A percentile compares a stretch with the other conserved stretches of the same genome.
Evolutionary conservation across 495 filamentous ascomycete genomes (phyloP).

Genomic region (Neurospora cerealis): DNA sequence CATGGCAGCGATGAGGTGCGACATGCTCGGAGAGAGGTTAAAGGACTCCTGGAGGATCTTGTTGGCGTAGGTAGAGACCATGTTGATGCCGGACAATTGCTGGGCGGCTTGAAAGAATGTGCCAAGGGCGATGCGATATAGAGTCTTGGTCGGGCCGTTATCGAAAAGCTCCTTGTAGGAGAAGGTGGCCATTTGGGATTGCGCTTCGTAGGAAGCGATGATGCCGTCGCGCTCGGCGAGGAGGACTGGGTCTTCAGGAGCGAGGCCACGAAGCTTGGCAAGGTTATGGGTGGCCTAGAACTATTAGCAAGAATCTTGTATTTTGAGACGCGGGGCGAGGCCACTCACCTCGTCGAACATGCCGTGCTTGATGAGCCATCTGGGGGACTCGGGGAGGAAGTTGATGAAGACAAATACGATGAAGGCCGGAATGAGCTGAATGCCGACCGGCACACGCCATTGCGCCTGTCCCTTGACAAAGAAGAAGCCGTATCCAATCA

Average conservation of each 20-base stretch:
- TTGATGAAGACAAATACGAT: constrained; percentile 57
- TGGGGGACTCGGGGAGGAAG: constrained; percentile 62
- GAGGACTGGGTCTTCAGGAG: constrained; percentile 2
- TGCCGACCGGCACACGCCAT: constrained; percentile 59
- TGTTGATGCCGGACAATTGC: constrained; percentile 17
- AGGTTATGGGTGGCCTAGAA: neutral
- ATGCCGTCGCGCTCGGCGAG: neutral
- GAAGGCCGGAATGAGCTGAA: constrained; percentile 62
- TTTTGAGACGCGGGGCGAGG: constrained; percentile 5
- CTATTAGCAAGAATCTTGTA: too few relatives aligned
- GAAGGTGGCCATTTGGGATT: neutral
- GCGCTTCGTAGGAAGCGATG: neutral
- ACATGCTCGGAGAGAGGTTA: constrained; percentile 6
- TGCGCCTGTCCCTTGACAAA: constrained; percentile 33
- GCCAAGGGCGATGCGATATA: constrained; percentile 20
- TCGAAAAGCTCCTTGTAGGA: neutral
- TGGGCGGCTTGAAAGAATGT: constrained; percentile 16
- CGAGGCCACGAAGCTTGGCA: constrained; percentile 13
- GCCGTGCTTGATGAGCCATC: constrained; percentile 51
- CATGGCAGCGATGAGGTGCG: constrained; percentile 16
- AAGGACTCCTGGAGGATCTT: constrained; percentile 21
- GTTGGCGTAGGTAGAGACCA: constrained; percentile 16
- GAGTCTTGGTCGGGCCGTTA: constrained; percentile 3
- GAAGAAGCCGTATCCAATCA: constrained; percentile 46
- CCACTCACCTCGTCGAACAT: constrained; percentile 22